phyloP scores from a whole-genome alignment of 768 basidiomycete species.

The Rubroboletus pulcherrimus region DNA sequence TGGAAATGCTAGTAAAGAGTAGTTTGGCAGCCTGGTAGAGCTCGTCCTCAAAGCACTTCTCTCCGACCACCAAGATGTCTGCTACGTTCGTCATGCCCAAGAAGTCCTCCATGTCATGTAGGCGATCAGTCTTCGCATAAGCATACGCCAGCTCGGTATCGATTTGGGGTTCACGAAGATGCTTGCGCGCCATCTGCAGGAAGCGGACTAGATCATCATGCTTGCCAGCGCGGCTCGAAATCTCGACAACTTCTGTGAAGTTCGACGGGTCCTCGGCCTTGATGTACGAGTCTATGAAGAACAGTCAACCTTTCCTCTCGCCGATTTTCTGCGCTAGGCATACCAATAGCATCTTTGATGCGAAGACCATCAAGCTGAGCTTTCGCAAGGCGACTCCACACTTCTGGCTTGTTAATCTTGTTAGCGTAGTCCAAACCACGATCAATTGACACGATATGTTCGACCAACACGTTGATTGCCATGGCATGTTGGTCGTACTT shows the following conservation, averaged over 20 bases:
- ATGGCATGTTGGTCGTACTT: slow-evolving; percentile 94
- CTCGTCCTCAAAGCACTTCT: slow-evolving; percentile 99
- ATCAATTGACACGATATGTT: slow-evolving; percentile 97
- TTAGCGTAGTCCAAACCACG: slow-evolving; percentile 93
- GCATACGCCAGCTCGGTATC: slow-evolving; percentile 98
- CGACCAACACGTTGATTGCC: slow-evolving; percentile 96
- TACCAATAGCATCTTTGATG: slow-evolving; percentile 96
- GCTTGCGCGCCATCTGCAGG: slow-evolving; percentile 98
- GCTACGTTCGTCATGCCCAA: slow-evolving; percentile 97
- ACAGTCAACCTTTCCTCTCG: background rate
- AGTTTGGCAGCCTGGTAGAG: slow-evolving; percentile 96
- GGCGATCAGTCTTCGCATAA: slow-evolving; percentile 94
- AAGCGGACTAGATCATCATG: slow-evolving; percentile 93
- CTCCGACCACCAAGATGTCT: slow-evolving; percentile 93
- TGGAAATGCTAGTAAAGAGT: slow-evolving; percentile 94
- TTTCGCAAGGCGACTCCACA: slow-evolving; percentile 98
- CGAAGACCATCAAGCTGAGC: slow-evolving; percentile 97
- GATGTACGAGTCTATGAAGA: slow-evolving; percentile 82
- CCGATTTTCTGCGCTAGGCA: slow-evolving; percentile 18
- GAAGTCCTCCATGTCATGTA: slow-evolving; percentile 99
- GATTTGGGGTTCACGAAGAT: slow-evolving; percentile 93
- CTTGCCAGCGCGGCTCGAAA: slow-evolving; percentile 88
- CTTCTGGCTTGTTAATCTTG: slow-evolving; percentile 94
- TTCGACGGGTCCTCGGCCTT: slow-evolving; percentile 95
- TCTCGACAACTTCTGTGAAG: slow-evolving; percentile 94